Base-by-base conservation (phyloP, 345 rosid genomes). In the Arabis alpina region DNA sequence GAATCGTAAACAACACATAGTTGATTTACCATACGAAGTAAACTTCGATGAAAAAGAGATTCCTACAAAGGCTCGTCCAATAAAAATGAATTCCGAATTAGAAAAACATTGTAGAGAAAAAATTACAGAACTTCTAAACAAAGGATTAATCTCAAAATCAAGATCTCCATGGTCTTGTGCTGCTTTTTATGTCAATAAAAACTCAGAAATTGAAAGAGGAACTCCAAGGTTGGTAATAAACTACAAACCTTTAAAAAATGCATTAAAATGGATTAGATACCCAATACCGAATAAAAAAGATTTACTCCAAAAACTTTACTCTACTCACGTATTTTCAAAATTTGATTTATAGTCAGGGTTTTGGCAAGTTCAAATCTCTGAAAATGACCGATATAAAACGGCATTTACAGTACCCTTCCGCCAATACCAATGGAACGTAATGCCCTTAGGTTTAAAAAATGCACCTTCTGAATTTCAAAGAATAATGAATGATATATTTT, bases 151-250 rank as follows among this genome's bases (percentile, higher is more conserved):
- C n/a, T 34, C 25, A 14, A 55, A 55, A 14, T 55, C 56, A 5
- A 52, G 56, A 11, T 25, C 56, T 2, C 56, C 16, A 11, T 52
- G 37, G 57, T 53, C 37, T 27, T 54, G 58, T 30, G 19, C 40
- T 13, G 36, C 40, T 1, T 54, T 54, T 30, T 30, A 30, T 54
- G 58, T 54, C 6, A 54, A 54, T n/a, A 54, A 54, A 30, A 54
- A 30, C 1, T 54, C 58, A 6, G 19, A 54, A 54, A 54, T 30
- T 12, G 58, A 54, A 54, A 54, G 58, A 30, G 39, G 11, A 0
- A 54, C 19, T 27, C 47, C 14, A 11, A 4, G 47, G 2, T 12
- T 54, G 6, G 39, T 54, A 13, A 30, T 54, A 5, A 54, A 30
- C 9, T 54, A 30, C 16, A 13, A 54, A 54, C 40, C 40, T 6